phyloP scores from a whole-genome alignment of 202 grass and related monocot genomes.

The Panicum virgatum region DNA sequence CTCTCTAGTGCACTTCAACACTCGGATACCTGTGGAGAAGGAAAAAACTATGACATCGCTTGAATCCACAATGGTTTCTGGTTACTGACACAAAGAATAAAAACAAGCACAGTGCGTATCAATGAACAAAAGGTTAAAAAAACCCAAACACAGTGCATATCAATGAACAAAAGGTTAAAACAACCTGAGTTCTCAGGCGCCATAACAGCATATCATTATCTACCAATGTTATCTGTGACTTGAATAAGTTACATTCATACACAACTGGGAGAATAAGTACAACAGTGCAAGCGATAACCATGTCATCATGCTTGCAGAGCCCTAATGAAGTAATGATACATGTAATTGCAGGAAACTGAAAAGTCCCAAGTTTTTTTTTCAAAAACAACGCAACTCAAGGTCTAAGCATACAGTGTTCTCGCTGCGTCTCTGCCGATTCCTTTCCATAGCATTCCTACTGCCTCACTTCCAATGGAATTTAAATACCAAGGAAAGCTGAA shows the following conservation, averaged over 20 bases:
- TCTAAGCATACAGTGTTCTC: slow-evolving; percentile 21
- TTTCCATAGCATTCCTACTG: slow-evolving; percentile 34
- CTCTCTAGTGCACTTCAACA: not conserved
- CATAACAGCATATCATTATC: not conserved
- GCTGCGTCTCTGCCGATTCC: slow-evolving; percentile 8
- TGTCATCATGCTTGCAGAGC: not conserved
- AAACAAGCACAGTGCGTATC: not conserved
- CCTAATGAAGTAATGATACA: slow-evolving; percentile 27
- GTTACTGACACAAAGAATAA: not conserved
- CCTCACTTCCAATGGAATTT: slow-evolving; percentile 23
- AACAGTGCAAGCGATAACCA: not conserved
- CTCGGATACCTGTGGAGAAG: not conserved
- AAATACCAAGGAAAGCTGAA: slow-evolving; percentile 4
- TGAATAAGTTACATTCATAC: not conserved
- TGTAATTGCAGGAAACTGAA: slow-evolving; percentile 13
- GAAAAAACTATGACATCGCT: not conserved
- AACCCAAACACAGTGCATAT: too few species aligned
- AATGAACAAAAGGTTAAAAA: not conserved
- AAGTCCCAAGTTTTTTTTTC: slow-evolving; percentile 22
- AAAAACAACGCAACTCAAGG: slow-evolving; percentile 31
- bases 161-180: too few species aligned
- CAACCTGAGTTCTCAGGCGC: too few species aligned
- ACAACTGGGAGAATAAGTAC: slow-evolving; percentile 2
- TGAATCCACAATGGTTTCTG: not conserved
- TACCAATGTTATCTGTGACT: not conserved